phyloP scores from a whole-genome alignment of 257 asterid genomes.

The Solanum tarijense region DNA sequence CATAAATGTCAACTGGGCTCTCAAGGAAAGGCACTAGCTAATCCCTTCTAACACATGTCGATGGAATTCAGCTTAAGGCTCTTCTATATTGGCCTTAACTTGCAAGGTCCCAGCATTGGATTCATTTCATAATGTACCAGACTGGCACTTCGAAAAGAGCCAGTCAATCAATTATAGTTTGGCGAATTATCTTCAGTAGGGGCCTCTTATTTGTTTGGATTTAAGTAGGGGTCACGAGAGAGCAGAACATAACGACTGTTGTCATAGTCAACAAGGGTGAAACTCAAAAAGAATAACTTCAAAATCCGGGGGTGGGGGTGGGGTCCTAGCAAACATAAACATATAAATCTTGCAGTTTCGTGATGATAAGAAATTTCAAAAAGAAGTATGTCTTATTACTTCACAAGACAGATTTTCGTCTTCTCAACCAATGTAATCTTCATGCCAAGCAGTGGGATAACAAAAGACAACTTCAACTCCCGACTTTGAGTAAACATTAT shows the following conservation, averaged over 20 bases:
- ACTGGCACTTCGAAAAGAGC: not conserved
- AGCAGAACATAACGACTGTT: not conserved
- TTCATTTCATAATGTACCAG: not conserved
- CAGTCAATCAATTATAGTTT: not conserved
- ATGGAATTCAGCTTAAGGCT: too few species aligned
- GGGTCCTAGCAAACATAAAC: not conserved
- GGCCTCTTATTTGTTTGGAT: not conserved
- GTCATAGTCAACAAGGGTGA: not conserved
- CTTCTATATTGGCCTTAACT: not conserved
- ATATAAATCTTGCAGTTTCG: not conserved
- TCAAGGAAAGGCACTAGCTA: too few species aligned
- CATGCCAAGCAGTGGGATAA: not conserved
- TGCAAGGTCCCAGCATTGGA: not conserved
- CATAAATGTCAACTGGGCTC: too few species aligned
- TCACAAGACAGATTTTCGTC: not conserved
- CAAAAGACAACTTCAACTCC: not conserved
- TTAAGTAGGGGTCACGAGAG: not conserved
- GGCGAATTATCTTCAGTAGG: not conserved
- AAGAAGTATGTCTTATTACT: not conserved
- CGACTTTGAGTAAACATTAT: not conserved
- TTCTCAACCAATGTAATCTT: not conserved
- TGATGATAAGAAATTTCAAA: not conserved
- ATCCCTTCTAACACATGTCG: not conserved
- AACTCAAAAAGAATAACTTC: not conserved
- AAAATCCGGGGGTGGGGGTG: not conserved